phyloP scores from a whole-genome alignment of 2,329 filamentous ascomycete species.

The Fonsecaea monophora region DNA sequence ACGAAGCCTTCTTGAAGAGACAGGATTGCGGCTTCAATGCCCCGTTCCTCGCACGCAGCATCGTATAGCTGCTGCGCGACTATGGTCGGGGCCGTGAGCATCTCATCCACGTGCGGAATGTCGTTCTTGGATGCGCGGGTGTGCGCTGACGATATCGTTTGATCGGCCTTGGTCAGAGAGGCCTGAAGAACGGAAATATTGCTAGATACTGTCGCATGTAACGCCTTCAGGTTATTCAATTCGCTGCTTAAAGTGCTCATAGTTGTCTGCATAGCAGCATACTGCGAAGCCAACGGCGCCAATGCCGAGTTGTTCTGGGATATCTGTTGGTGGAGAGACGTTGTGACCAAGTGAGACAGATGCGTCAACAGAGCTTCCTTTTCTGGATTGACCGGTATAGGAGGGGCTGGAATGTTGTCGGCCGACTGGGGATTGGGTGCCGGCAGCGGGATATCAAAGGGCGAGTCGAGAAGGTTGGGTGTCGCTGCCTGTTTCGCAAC shows the following conservation, averaged over 20 bases:
- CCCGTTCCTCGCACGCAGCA: slow-evolving; percentile 85
- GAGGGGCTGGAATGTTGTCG: slow-evolving; percentile 69
- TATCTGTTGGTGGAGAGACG: slow-evolving; percentile 72
- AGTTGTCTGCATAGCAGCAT: slow-evolving; percentile 74
- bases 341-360: slow-evolving; percentile 72
- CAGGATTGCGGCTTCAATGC: slow-evolving; percentile 85
- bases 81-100: slow-evolving; percentile 90
- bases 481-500: slow-evolving; percentile 44
- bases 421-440: slow-evolving; percentile 55
- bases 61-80: slow-evolving; percentile 92
- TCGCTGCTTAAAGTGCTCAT: slow-evolving; percentile 75
- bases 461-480: slow-evolving; percentile 67
- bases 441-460: slow-evolving; percentile 66
- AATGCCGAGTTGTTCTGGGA: slow-evolving; percentile 76
- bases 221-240: slow-evolving; percentile 70
- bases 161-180: slow-evolving; percentile 78
- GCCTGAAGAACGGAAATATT: slow-evolving; percentile 82
- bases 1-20: slow-evolving; percentile 57
- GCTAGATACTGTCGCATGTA: slow-evolving; percentile 72
- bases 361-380: slow-evolving; percentile 85
- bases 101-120: slow-evolving; percentile 81
- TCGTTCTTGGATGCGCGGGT: slow-evolving; percentile 58
- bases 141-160: slow-evolving; percentile 74
- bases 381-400: slow-evolving; percentile 93
- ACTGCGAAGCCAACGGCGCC: slow-evolving; percentile 77